Percentiles rank a stretch among this genome's conserved stretches.
Conservation (phyloP, 129 eudicot species). For the Flaveria ramosissima region DNA sequence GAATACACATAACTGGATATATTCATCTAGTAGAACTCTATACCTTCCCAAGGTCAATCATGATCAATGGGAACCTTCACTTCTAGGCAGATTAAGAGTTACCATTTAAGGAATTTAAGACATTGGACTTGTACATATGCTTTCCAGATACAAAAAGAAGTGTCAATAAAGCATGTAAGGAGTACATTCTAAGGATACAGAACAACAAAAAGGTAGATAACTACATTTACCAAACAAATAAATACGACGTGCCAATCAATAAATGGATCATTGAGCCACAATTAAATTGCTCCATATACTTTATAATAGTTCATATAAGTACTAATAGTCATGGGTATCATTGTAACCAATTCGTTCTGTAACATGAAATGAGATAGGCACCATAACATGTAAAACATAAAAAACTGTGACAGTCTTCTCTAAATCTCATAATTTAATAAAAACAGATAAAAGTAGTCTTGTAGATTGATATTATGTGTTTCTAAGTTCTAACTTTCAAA, state of each 20-base stretch:
- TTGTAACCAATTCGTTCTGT: not conserved
- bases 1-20: not conserved
- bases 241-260: not conserved
- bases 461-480: not conserved
- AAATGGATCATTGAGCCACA: conserved; percentile 18
- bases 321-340: not conserved
- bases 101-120: not conserved
- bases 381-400: conserved; percentile 4
- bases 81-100: not conserved
- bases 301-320: conserved; percentile 1
- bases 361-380: not conserved
- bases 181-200: conserved; percentile 18
- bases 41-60: not conserved
- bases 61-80: not conserved
- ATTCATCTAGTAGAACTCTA: not conserved
- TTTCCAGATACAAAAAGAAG: not conserved
- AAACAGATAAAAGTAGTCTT: not conserved
- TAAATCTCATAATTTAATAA: not conserved
- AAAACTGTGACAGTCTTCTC: not conserved
- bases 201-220: conserved; percentile 23
- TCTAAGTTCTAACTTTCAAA: not conserved
- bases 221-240: conserved; percentile 28
- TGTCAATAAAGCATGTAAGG: conserved; percentile 19
- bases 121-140: not conserved
- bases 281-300: not conserved